These are phyloP conservation scores for Fusarium nurragi DNA, from an alignment of 2,329 filamentous ascomycete genomes.

Conservation along the genomic window DNA sequence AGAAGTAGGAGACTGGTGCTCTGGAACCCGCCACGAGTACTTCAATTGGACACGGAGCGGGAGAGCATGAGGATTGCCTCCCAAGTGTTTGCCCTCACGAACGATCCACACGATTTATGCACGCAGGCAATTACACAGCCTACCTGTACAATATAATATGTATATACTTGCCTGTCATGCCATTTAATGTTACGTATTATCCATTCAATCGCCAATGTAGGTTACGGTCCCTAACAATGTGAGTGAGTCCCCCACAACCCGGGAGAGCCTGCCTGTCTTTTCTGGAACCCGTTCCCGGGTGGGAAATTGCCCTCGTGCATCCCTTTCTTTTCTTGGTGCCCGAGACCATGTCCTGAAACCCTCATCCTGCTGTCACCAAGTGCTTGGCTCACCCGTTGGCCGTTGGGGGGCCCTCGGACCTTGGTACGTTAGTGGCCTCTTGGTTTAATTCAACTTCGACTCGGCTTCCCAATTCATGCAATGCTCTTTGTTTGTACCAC, in stretches of 20 bases:
- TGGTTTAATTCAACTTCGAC: not conserved
- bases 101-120: no score
- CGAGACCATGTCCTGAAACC: not conserved
- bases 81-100: no score
- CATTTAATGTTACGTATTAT: not conserved
- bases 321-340: constrained; percentile 1
- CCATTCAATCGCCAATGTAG: not conserved
- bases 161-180: not conserved
- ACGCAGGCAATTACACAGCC: no score
- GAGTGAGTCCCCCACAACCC: constrained; percentile 4
- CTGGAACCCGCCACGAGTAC: not conserved
- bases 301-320: constrained; percentile 33
- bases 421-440: not conserved
- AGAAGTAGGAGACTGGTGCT: not conserved
- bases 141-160: not conserved
- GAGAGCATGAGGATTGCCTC: no score
- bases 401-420: not conserved
- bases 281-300: not conserved
- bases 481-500: not conserved
- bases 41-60: not conserved
- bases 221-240: not conserved
- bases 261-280: not conserved
- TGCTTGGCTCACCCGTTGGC: constrained; percentile 18
- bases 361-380: constrained; percentile 15
- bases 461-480: not conserved